Conservation (phyloP, 164 flowering plant species). For the Dillenia turbinata region DNA sequence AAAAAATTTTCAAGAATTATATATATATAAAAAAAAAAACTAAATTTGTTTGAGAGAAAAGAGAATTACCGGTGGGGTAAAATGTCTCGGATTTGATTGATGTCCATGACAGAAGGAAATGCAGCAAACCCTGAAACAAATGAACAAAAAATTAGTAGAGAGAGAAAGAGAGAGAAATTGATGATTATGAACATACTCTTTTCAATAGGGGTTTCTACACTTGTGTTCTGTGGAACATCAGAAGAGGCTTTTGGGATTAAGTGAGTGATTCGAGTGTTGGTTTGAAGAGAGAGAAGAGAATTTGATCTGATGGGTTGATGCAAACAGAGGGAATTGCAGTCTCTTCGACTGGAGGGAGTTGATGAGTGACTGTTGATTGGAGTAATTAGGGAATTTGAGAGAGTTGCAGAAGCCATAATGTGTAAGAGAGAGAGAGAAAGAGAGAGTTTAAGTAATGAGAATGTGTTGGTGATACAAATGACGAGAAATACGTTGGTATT, state of each 20-base stretch:
- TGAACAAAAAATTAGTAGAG: background rate
- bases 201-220: slow-evolving; percentile 22
- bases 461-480: too few relatives aligned
- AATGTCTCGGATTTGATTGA: slow-evolving; percentile 79
- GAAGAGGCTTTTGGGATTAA: slow-evolving; percentile 8
- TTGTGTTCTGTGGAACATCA: slow-evolving; percentile 4
- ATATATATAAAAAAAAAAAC: too few relatives aligned
- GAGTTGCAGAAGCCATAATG: slow-evolving; percentile 18
- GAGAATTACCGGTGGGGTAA: slow-evolving; percentile 74
- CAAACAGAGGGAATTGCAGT: background rate
- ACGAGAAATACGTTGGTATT: too few relatives aligned
- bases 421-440: background rate
- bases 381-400: slow-evolving; percentile 12
- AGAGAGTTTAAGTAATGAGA: too few relatives aligned
- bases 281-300: background rate
- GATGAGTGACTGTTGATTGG: slow-evolving; percentile 9
- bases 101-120: slow-evolving; percentile 81
- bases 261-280: slow-evolving; percentile 1
- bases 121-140: slow-evolving; percentile 52
- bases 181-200: slow-evolving; percentile 16
- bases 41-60: background rate
- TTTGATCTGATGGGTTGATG: slow-evolving; percentile 5
- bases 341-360: background rate
- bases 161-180: background rate
- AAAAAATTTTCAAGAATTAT: background rate